Evolutionary conservation across 23 red algal genomes (phyloP).

Genomic region (Gracilaria caudata): DNA sequence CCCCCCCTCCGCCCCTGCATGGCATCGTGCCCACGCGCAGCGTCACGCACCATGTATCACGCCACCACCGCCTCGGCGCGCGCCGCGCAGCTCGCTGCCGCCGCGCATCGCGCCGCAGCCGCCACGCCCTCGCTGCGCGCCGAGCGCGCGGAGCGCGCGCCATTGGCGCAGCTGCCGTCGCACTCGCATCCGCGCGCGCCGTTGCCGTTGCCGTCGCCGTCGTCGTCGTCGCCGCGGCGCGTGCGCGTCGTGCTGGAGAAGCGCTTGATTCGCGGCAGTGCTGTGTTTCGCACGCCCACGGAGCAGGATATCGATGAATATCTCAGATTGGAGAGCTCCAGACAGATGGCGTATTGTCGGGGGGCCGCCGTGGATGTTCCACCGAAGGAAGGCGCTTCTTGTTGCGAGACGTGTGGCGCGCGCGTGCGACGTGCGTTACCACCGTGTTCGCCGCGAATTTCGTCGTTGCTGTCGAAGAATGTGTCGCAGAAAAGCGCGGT

Average conservation of each 20-base stretch:
- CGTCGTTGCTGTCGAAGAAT: not conserved
- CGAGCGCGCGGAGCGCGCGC: not conserved
- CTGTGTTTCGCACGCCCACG: constrained; percentile 53
- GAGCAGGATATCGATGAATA: constrained; percentile 53
- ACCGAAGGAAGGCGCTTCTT: not conserved
- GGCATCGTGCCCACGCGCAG: not conserved
- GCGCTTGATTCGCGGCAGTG: constrained; percentile 44
- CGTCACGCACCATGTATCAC: constrained; percentile 26
- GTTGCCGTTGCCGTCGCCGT: not conserved
- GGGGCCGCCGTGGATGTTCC: constrained; percentile 26
- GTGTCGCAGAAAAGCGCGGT: not conserved
- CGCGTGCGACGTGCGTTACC: constrained; percentile 12
- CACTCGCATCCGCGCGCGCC: not conserved
- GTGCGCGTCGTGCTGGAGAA: constrained; percentile 28
- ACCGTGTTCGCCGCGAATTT: not conserved
- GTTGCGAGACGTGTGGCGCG: no score
- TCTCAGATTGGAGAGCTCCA: constrained; percentile 28
- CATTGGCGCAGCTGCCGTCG: not conserved
- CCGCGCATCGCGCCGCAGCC: not conserved
- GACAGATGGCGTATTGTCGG: constrained; percentile 3
- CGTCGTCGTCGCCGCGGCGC: not conserved
- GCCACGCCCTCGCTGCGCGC: not conserved
- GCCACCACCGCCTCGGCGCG: constrained; percentile 68
- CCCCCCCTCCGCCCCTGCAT: not conserved
- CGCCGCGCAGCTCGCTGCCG: constrained; percentile 20